phyloP scores from a whole-genome alignment of 2,329 filamentous ascomycete genomes.

The Simplicillium aogashimaense region DNA sequence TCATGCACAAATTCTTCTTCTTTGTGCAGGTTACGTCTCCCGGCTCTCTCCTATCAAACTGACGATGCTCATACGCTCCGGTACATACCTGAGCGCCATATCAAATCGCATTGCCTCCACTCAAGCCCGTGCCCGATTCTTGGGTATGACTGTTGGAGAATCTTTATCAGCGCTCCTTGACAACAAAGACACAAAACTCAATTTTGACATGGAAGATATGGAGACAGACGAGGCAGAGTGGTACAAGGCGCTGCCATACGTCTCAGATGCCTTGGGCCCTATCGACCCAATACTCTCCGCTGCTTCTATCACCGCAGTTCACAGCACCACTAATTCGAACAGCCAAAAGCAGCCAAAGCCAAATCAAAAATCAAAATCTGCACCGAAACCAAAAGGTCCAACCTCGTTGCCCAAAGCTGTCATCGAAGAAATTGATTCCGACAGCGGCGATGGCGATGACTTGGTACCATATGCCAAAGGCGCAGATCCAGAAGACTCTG shows the following conservation, averaged over 20 bases:
- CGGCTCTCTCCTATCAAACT: constrained; percentile 57
- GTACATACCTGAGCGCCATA: constrained; percentile 64
- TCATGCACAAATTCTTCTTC: constrained; percentile 67
- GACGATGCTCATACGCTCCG: constrained; percentile 58
- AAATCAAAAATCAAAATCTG: constrained; percentile 19
- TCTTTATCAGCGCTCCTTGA: constrained; percentile 53
- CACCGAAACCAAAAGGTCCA: constrained; percentile 13
- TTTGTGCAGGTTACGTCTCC: constrained; percentile 68
- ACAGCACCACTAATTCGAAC: constrained; percentile 1
- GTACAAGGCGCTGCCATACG: constrained; percentile 57
- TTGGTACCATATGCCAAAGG: constrained; percentile 75
- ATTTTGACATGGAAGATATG: constrained; percentile 77
- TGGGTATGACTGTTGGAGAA: constrained; percentile 84
- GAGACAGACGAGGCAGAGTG: constrained; percentile 61
- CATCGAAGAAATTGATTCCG: constrained; percentile 56
- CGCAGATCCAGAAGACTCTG: constrained; percentile 81
- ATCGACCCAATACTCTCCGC: neutral
- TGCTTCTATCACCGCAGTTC: neutral
- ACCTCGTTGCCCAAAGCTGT: constrained; percentile 32
- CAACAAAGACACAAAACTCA: constrained; percentile 62
- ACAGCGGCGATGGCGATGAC: constrained; percentile 54
- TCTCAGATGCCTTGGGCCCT: constrained; percentile 53
- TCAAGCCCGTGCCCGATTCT: constrained; percentile 63
- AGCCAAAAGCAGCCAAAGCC: constrained; percentile 10
- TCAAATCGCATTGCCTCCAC: constrained; percentile 78